Percentiles rank a stretch among this genome's conserved stretches.
Conservation (phyloP, 345 rosid genomes). For the Rhizophora mangle region DNA sequence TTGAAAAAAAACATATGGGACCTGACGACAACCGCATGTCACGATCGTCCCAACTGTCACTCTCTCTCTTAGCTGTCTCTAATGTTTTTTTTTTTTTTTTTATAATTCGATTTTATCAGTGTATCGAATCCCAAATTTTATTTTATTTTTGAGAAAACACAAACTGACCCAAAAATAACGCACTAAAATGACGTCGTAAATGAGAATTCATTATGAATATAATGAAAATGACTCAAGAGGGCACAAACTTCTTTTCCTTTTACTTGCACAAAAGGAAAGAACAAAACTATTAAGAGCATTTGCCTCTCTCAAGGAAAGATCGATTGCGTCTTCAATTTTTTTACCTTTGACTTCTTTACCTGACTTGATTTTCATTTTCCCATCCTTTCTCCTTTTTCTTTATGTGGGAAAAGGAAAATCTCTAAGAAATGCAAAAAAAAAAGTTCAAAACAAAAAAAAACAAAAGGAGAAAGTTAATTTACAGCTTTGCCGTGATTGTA, state of each 20-base stretch:
- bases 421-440: no score
- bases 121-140: no score
- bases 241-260: neutral
- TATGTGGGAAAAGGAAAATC: no score
- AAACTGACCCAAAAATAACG: no score
- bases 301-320: constrained; percentile 10
- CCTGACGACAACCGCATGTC: neutral
- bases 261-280: neutral
- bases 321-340: neutral
- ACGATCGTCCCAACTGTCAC: constrained; percentile 9
- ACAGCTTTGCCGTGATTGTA: constrained; percentile 39
- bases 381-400: neutral
- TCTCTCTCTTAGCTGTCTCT: constrained; percentile 8
- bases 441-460: neutral
- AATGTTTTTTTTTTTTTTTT: no score
- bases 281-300: neutral
- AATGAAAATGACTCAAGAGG: neutral
- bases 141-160: no score
- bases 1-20: neutral
- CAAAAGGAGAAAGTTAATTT: neutral
- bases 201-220: no score
- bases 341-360: neutral
- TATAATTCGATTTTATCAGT: neutral
- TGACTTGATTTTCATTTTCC: neutral
- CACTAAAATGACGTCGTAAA: no score